Base-by-base conservation (phyloP, 805 yeast genomes). In the Candida suzukii region DNA sequence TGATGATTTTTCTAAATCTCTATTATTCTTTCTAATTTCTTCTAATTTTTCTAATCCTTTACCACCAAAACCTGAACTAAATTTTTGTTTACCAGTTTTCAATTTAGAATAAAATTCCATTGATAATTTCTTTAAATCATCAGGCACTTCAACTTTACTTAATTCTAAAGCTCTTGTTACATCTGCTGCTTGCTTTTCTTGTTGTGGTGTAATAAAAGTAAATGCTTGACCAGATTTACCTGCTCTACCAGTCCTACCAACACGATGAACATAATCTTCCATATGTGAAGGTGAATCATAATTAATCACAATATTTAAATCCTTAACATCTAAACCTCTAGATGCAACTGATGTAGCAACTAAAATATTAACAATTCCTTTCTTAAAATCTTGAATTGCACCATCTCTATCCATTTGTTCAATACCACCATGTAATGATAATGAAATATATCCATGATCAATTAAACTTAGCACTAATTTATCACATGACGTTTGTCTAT, bases 281-380 rank as follows among this genome's bases (percentile, higher is more conserved):
- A 88, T 72, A 45, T 90, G 95, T 47, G 73, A 85, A 0, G 96
- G 95, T 0, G 87, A 73, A 49, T 84, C 88, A 52, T 73, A 85
- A 47, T 93, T 85, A 7, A 93, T 67, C 2, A 93, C 98, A 35
- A 90, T 59, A 43, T 79, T 79, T 21, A 91, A 72, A 19, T 80
- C 83, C 40, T 88, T 84, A n/a, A 93, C 96, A 61, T 93, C 97
- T 20, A 93, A 66, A 0, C 99, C 99, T 46, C 99, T 71, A 0
- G 99, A 96, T 2, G 97, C 88, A 21, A 93, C 84, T 2, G 96
- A 93, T 0, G 99, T 93, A 8, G 97, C 96, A 22, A 93, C 76
- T 38, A 93, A 64, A 1, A 88, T 76, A 41, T 78, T 74, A 3
- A 78, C 63, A 0, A 70, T 68, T 13, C 87, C 83, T 7, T 58